Evolutionary conservation across 225 moss, liverwort and hornwort genomes (phyloP).

Genomic region (Bryum argenteum): DNA sequence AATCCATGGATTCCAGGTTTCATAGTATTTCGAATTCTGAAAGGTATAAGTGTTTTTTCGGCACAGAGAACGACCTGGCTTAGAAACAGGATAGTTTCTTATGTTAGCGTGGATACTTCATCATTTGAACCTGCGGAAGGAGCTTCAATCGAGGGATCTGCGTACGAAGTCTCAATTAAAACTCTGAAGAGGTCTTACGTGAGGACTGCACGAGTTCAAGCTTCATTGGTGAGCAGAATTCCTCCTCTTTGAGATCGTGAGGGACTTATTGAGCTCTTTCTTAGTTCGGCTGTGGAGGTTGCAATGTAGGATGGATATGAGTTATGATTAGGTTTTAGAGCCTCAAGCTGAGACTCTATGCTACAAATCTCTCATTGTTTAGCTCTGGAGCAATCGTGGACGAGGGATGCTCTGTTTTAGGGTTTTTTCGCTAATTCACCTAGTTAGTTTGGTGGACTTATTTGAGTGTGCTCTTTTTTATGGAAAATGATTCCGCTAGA

Average conservation of each 20-base stretch:
- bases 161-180: neutral
- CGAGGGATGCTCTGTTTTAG: constrained; percentile 40
- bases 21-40: neutral
- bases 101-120: neutral
- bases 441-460: neutral
- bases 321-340: neutral
- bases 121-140: neutral
- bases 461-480: neutral
- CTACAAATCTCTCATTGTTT: neutral
- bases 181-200: neutral
- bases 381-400: neutral
- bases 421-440: constrained; percentile 24
- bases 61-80: neutral
- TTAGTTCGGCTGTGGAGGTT: constrained; percentile 9
- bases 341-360: neutral
- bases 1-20: constrained; percentile 17
- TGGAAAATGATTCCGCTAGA: neutral
- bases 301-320: neutral
- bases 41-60: neutral
- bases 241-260: neutral
- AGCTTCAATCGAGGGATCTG: neutral
- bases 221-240: constrained; percentile 25
- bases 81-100: too few species aligned
- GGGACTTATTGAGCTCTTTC: neutral
- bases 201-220: neutral